phyloP scores from a whole-genome alignment of 345 rosid species.

The Diplotaxis tenuifolia region DNA sequence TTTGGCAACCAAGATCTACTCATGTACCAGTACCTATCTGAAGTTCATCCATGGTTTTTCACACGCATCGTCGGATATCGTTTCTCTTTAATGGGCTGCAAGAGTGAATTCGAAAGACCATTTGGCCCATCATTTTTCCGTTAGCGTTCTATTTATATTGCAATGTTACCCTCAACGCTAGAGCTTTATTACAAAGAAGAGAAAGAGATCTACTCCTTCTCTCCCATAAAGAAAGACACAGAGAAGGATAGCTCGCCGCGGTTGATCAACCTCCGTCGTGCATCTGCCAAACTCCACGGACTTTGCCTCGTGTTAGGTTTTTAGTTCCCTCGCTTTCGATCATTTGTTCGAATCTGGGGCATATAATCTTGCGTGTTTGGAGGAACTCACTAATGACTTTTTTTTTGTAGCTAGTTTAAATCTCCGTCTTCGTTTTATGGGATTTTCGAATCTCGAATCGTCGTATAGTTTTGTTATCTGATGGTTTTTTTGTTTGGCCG shows the following conservation, averaged over 20 bases:
- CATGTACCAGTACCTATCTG: too few species aligned
- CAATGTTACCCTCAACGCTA: background rate
- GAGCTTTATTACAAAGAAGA: background rate
- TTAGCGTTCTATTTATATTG: background rate
- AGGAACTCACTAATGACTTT: background rate
- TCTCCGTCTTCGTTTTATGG: background rate
- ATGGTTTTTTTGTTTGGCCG: background rate
- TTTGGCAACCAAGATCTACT: too few species aligned
- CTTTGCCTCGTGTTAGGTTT: background rate
- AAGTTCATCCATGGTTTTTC: too few species aligned
- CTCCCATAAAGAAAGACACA: background rate
- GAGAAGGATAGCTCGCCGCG: background rate
- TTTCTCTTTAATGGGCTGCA: background rate
- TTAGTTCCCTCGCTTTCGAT: background rate
- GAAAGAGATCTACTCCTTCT: background rate
- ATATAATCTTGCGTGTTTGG: background rate
- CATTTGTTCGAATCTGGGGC: background rate
- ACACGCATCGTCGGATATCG: too few species aligned
- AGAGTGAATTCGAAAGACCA: background rate
- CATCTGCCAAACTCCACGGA: background rate
- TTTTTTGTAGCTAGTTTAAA: constrained; percentile 2
- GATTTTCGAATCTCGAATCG: background rate
- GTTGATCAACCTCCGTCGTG: background rate
- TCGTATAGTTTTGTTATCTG: background rate
- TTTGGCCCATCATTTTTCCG: background rate